Evolutionary conservation across 371 early-diverging fungal species (phyloP), one percentile per base, ranked within the genome.

Genomic region (Zancudomyces culisetae): DNA sequence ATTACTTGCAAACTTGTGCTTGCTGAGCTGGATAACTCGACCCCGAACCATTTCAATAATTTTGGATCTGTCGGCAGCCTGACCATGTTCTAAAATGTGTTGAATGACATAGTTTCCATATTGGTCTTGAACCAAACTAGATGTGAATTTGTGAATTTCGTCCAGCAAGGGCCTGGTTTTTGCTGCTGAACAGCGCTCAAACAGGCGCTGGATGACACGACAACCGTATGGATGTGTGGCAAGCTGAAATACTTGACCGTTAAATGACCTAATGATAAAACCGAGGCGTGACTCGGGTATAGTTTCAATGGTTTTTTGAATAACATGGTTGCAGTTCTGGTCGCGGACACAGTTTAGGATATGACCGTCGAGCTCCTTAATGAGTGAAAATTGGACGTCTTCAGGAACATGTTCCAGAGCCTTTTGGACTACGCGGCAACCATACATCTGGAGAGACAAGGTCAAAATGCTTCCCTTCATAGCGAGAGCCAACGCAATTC

Each of bases 31-130:
- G 54, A 91, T 66, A 1, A 91, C 88, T 55, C 90, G 83, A 0
- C 93, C 93, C 23, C 78, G 76, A 43, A 99, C 83, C 58, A 90
- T 87, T 50, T 74, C 75, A 42, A 96, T 81, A 10, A 99, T 87
- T 30, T 80, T 60, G 13, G 76, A 70, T 65, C 86, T 87, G 63
- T 95, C 92, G 2, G 68, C 71, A 2, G 81, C 76, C 57, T 85
- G 83, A 49, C 98, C 95, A 45, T 83, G 80, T 60, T 98, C 96
- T 48, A 99, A 72, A 28, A 99, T 87, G 61, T 99, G 99, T 64
- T 99, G 99, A 51, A 99, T 91, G 30, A 99, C 95, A 72, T 99
- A 99, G 75, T 99, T 99, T 53, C 99, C 99, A 59, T 98, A 99
- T 70, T 98, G 98, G 63, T 99, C 98, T 67, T 96, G 93, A 12